Conservation (phyloP, 2,329 filamentous ascomycete species). For the Arthrobotrys pseudoclavata region DNA sequence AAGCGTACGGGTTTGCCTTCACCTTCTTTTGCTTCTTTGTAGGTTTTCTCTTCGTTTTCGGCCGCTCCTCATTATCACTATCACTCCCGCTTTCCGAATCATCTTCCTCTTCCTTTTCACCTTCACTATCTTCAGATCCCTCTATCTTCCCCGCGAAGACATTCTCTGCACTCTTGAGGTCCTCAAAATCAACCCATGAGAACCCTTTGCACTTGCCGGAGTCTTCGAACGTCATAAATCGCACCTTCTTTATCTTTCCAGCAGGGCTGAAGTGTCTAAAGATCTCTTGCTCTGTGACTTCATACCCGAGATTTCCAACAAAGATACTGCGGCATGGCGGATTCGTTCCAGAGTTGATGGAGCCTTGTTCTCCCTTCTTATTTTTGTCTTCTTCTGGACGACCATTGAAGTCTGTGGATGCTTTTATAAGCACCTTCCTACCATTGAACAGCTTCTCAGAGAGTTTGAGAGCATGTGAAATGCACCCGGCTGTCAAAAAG, state of each 20-base stretch:
- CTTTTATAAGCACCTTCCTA: constrained; percentile 90
- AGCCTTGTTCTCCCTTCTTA: constrained; percentile 63
- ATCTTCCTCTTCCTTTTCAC: constrained; percentile 64
- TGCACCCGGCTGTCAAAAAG: constrained; percentile 77
- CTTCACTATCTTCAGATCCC: constrained; percentile 65
- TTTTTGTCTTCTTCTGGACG: constrained; percentile 73
- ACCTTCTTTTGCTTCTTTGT: constrained; percentile 71
- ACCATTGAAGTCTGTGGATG: constrained; percentile 90
- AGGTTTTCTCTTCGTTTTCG: constrained; percentile 69
- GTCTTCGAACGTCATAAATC: constrained; percentile 95
- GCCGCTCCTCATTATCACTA: constrained; percentile 62
- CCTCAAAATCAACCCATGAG: constrained; percentile 92
- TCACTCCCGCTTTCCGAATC: constrained; percentile 61
- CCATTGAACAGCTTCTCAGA: constrained; percentile 85
- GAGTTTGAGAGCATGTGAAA: constrained; percentile 82
- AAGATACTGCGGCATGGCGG: constrained; percentile 85
- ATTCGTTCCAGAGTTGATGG: constrained; percentile 66
- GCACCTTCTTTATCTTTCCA: constrained; percentile 83
- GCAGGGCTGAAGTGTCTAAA: constrained; percentile 86
- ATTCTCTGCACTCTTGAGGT: constrained; percentile 77
- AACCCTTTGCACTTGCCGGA: constrained; percentile 98
- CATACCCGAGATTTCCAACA: constrained; percentile 88
- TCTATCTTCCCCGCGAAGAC: constrained; percentile 54
- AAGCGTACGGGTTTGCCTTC: constrained; percentile 70
- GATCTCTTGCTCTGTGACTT: constrained; percentile 83